Base-by-base conservation (phyloP, 768 basidiomycete species). In the Russula sp. region DNA sequence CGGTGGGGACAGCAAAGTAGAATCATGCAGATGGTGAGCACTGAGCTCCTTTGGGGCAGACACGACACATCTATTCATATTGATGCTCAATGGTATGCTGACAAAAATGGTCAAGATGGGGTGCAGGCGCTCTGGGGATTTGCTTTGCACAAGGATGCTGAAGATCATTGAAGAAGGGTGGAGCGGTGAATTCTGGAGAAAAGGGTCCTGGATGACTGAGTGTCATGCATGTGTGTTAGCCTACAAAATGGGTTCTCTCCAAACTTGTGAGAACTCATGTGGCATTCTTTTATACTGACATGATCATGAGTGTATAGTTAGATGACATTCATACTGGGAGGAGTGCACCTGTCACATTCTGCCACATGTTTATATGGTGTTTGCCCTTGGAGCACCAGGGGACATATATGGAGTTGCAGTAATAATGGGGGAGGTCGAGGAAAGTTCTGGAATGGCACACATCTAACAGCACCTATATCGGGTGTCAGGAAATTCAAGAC, bases 401-500 rank as follows among this genome's bases (percentile, higher is more conserved):
- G 29, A 58, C 61, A 62, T 63, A 68, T 6, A 67, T 51, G 2
- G 65, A 59, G 38, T 70, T 66, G 55, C 69, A 69, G 7, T 61
- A 32, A 45, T 66, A 67, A 42, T 69, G 69, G 0, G 63, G 65
- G 7, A 70, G 59, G 29, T 70, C 67, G 0, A 69, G 53, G 14
- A 69, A 41, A 1, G 69, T 69, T 1, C 65, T 68, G 0, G 68
- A 69, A 34, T 69, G 67, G 20, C 68, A 69, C 0, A 63, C 58
- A 36, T 70, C 69, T 29, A 70, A 58, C n/a, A 70, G 22, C 1
- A 66, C 65, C 67, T 66, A 39, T 8, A 46, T 34, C 14, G 45
- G 5, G 35, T 18, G 22, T 55, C 20, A 55, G 38, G 25, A 49
- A 53, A 39, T 11, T 25, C 29, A 22, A 38, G 25, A n/a, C 52